Conservation (phyloP, 192 early-diverging fungal species). For the Entophlyctis luteolus region DNA sequence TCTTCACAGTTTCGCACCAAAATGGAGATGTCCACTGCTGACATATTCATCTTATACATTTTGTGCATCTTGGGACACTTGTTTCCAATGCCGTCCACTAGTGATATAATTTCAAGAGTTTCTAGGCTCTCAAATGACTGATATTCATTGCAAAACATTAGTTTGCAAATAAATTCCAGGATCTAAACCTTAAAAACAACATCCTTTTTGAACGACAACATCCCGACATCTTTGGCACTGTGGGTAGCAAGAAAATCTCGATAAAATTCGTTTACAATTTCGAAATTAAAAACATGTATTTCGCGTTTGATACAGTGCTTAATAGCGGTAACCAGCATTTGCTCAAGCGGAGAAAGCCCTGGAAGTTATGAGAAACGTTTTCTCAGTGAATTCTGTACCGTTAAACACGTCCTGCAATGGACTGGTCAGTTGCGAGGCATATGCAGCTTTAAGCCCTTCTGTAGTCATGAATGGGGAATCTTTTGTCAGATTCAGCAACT, state of each 20-base stretch:
- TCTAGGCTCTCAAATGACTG: conserved; percentile 79
- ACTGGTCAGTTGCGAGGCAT: conserved; percentile 19
- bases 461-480: conserved; percentile 33
- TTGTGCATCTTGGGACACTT: conserved; percentile 79
- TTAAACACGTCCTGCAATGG: conserved; percentile 17
- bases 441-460: conserved; percentile 38
- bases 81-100: conserved; percentile 43
- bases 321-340: conserved; percentile 75
- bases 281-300: conserved; percentile 79
- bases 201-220: conserved; percentile 64
- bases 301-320: conserved; percentile 65
- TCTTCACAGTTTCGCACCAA: conserved; percentile 20
- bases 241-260: conserved; percentile 62
- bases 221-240: conserved; percentile 6
- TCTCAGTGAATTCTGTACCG: too few relatives aligned
- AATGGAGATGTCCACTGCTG: conserved; percentile 21
- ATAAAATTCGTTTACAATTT: conserved; percentile 92
- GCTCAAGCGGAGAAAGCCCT: conserved; percentile 76
- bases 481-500: conserved; percentile 5
- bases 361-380: too few relatives aligned
- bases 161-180: too few relatives aligned
- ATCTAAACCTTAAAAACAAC: conserved; percentile 74
- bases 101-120: conserved; percentile 64
- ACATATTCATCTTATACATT: conserved; percentile 63
- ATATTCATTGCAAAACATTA: too few relatives aligned